These are phyloP conservation scores for Hemileccinum impolitum DNA, from an alignment of 768 basidiomycete species.

Conservation along the genomic window DNA sequence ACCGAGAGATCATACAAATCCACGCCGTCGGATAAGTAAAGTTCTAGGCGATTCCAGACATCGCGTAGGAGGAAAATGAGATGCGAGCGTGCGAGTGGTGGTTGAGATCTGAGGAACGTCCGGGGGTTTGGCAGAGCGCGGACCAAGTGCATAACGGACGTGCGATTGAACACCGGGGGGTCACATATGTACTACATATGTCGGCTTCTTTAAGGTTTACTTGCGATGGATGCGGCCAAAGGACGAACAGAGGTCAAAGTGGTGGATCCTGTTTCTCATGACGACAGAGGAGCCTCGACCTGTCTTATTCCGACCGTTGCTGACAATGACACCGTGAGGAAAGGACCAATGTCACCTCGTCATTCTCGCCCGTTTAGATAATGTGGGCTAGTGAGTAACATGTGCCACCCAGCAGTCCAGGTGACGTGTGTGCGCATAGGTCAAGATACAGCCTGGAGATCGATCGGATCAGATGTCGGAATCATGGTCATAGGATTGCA, in stretches of 20 bases:
- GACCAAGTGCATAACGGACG: too few relatives aligned
- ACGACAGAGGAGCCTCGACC: not conserved
- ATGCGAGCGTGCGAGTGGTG: not conserved
- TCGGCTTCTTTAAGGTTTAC: not conserved
- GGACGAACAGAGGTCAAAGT: not conserved
- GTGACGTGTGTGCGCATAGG: slow-evolving; percentile 12
- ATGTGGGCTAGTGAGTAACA: not conserved
- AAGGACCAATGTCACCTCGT: slow-evolving; percentile 26
- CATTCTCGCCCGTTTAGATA: slow-evolving; percentile 12
- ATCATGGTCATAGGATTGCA: not conserved
- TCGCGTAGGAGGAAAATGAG: not conserved
- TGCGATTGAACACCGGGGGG: not conserved
- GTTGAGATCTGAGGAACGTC: too few relatives aligned
- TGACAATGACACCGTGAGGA: slow-evolving; percentile 4
- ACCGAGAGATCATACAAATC: not conserved
- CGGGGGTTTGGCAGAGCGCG: too few relatives aligned
- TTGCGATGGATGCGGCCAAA: slow-evolving; percentile 2
- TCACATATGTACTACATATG: not conserved
- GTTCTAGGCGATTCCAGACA: slow-evolving; percentile 1
- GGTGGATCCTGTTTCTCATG: slow-evolving; percentile 2
- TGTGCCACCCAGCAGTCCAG: not conserved
- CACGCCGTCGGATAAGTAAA: not conserved
- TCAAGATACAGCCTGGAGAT: slow-evolving; percentile 13
- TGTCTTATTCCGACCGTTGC: not conserved
- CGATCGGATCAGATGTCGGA: slow-evolving; percentile 19